These are phyloP conservation scores for Ceratocystis smalleyi DNA, from an alignment of 2,329 filamentous ascomycete species.

Conservation along the genomic window DNA sequence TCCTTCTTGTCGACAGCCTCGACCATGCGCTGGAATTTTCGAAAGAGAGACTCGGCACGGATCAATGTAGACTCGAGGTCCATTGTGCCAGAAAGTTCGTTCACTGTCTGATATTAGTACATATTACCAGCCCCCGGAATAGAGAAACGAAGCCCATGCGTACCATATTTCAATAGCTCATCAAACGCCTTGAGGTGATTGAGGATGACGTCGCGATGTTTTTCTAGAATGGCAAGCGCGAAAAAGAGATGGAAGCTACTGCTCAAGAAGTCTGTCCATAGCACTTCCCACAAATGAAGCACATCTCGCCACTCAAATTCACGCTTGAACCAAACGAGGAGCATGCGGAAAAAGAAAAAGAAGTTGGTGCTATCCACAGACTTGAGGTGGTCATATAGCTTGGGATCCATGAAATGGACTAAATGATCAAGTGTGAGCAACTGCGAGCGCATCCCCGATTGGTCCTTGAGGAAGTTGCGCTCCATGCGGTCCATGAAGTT, in stretches of 20 bases:
- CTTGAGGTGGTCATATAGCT: slow-evolving; percentile 79
- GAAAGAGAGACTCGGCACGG: slow-evolving; percentile 76
- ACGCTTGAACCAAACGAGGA: slow-evolving; percentile 96
- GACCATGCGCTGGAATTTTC: slow-evolving; percentile 71
- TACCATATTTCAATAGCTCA: slow-evolving; percentile 91
- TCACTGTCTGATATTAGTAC: slow-evolving; percentile 42
- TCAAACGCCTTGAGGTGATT: slow-evolving; percentile 87
- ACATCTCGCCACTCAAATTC: slow-evolving; percentile 87
- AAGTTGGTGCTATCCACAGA: slow-evolving; percentile 93
- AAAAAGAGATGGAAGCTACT: slow-evolving; percentile 91
- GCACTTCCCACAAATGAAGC: slow-evolving; percentile 71
- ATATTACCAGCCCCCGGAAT: neutral
- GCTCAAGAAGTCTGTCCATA: slow-evolving; percentile 87
- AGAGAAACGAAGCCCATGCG: slow-evolving; percentile 22
- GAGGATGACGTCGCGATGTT: slow-evolving; percentile 94
- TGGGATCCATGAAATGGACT: slow-evolving; percentile 90
- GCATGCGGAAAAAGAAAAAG: slow-evolving; percentile 99
- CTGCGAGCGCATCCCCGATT: slow-evolving; percentile 89
- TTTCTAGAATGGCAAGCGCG: slow-evolving; percentile 84
- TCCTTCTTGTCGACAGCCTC: slow-evolving; percentile 85
- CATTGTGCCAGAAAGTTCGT: slow-evolving; percentile 85
- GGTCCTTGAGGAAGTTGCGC: slow-evolving; percentile 86
- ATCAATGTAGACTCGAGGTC: slow-evolving; percentile 77
- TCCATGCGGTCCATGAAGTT: slow-evolving; percentile 98
- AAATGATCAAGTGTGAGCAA: slow-evolving; percentile 84